These are phyloP conservation scores for Hygrophoropsis aurantiaca DNA, from an alignment of 768 basidiomycete species.

Conservation along the genomic window DNA sequence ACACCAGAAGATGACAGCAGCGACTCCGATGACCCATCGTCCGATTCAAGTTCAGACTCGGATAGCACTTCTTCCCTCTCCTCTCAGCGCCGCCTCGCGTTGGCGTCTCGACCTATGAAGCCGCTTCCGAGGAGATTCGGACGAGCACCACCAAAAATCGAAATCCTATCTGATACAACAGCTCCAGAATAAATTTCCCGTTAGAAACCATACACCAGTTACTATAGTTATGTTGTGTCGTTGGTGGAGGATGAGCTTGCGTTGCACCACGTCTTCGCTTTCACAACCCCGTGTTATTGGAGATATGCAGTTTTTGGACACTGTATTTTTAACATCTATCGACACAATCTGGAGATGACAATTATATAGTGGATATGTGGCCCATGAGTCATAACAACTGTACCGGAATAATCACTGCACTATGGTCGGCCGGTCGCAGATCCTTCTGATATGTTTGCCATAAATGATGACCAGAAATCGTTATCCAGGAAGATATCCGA, in stretches of 20 bases:
- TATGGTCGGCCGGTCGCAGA: slow-evolving; percentile 8
- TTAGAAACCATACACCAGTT: too few relatives aligned
- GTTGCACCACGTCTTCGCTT: too few relatives aligned
- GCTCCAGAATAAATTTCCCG: too few relatives aligned
- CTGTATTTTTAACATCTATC: too few relatives aligned
- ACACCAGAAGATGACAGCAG: not conserved
- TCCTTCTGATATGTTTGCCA: slow-evolving; percentile 32
- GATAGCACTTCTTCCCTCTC: slow-evolving; percentile 20
- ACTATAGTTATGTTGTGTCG: too few relatives aligned
- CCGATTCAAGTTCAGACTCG: slow-evolving; percentile 6
- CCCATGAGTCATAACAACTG: too few relatives aligned
- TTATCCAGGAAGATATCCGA: slow-evolving; percentile 43
- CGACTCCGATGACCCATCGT: slow-evolving; percentile 8
- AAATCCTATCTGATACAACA: slow-evolving; percentile 20
- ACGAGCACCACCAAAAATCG: slow-evolving; percentile 27
- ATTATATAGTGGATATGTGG: too few relatives aligned
- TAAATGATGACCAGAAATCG: slow-evolving; percentile 44
- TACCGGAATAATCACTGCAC: slow-evolving; percentile 5
- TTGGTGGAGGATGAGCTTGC: too few relatives aligned
- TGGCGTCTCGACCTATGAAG: slow-evolving; percentile 44
- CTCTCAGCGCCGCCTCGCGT: slow-evolving; percentile 29
- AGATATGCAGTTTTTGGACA: too few relatives aligned
- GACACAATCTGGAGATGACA: too few relatives aligned
- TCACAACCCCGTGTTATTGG: too few relatives aligned
- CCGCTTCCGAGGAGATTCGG: slow-evolving; percentile 46